Evolutionary conservation across 495 filamentous ascomycete genomes (phyloP), one percentile per base, ranked within the genome.

Genomic region (Podospora didyma): DNA sequence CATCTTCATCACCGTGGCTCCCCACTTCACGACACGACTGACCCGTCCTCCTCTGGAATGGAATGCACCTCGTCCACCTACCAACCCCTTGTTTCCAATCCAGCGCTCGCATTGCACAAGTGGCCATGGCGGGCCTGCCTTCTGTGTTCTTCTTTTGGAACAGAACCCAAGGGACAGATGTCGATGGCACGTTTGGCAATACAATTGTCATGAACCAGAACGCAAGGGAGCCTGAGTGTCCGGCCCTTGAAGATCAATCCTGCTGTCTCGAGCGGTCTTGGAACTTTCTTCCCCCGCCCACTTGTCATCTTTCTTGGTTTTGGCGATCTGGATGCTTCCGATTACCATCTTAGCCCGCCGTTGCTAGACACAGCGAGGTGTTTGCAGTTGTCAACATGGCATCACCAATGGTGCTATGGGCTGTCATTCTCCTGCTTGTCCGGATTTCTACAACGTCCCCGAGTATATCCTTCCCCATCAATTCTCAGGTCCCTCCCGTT

Each of bases 401-500:
- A 35, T 61, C 54, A 12, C 11, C 17, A 19, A 11, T 23, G 12
- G 39, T 45, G 9, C 11, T 26, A 3, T 62, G 51, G 58, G 23
- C 51, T n/a, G 28, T 57, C 26, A 3, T 31, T 17, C 39, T 69
- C 17, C 22, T 66, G 12, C 41, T 70, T 21, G 39, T 46, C 14
- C 12, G 44, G 20, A 46, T 62, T 19, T 73, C 75, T 17, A 59
- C 64, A 49, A 82, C 82, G 45, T 68, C 60, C 28, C 76, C 79
- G 51, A 57, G 66, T 53, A 73, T 86, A 49, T 80, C 81, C 35
- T 86, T 90, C 50, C 87, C 87, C 0, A 77, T 92, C 60, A 90
- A 91, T 68, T 79, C 87, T 5, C 89, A 94, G 64, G 77, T 91
- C 11, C 89, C 89, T 37, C 86, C 86, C 3, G 85, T 90, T 50